phyloP scores from a whole-genome alignment of 2,329 filamentous ascomycete genomes.

The Orbilia quercus region DNA sequence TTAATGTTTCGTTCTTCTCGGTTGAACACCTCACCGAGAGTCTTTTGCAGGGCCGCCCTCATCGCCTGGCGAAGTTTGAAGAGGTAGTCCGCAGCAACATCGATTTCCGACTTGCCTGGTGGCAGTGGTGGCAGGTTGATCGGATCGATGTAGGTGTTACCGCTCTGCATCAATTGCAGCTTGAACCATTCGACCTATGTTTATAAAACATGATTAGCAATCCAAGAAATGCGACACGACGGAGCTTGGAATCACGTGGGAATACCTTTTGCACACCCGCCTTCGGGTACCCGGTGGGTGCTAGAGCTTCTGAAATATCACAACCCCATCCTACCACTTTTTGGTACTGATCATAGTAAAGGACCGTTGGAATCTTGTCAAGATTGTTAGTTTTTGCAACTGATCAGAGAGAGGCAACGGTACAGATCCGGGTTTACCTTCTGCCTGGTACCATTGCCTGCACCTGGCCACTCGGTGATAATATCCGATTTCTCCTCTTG shows the following conservation, averaged over 20 bases:
- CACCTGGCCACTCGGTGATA: conserved; percentile 98
- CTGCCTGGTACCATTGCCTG: conserved; percentile 97
- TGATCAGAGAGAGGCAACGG: neutral
- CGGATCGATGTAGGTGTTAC: conserved; percentile 98
- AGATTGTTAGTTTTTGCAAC: conserved; percentile 2
- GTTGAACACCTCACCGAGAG: conserved; percentile 95
- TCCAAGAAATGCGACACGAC: neutral
- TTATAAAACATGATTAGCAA: conserved; percentile 16
- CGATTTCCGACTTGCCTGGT: conserved; percentile 97
- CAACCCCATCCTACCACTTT: conserved; percentile 99
- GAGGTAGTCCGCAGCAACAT: conserved; percentile 98
- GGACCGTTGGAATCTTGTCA: conserved; percentile 90
- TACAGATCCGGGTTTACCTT: conserved; percentile 72
- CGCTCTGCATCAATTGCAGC: conserved; percentile 96
- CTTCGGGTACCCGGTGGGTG: conserved; percentile 96
- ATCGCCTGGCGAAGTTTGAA: conserved; percentile 98
- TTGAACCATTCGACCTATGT: conserved; percentile 91
- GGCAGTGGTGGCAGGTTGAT: conserved; percentile 98
- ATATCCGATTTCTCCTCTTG: conserved; percentile 95
- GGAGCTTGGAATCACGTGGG: conserved; percentile 10
- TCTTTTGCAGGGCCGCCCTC: conserved; percentile 95
- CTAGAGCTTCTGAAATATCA: conserved; percentile 95
- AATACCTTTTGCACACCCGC: conserved; percentile 89
- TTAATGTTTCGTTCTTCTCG: conserved; percentile 97
- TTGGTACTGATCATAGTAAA: conserved; percentile 99